Percentiles rank a stretch among this genome's conserved stretches.
Conservation (phyloP, 2,329 filamentous ascomycete genomes). For the Septoria petroselini region DNA sequence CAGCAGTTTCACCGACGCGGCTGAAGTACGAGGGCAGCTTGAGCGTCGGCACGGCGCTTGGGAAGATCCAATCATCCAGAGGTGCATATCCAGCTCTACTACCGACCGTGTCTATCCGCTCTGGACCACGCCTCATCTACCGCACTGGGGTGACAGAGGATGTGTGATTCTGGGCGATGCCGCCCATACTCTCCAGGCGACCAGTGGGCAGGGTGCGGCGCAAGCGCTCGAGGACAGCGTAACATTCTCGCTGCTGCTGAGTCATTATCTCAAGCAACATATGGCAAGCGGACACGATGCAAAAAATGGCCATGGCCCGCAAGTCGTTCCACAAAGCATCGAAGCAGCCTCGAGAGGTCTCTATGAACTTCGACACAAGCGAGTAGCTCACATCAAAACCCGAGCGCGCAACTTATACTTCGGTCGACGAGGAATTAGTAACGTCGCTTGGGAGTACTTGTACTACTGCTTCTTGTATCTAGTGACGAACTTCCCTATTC, state of each 20-base stretch:
- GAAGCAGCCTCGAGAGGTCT: slow-evolving; percentile 9
- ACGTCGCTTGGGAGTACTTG: slow-evolving; percentile 2
- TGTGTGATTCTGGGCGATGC: slow-evolving; percentile 57
- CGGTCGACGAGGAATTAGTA: neutral
- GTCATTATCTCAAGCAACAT: slow-evolving; percentile 19
- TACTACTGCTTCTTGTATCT: slow-evolving; percentile 10
- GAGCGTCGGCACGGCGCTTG: slow-evolving; percentile 45
- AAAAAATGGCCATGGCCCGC: neutral
- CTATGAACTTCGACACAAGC: slow-evolving; percentile 8
- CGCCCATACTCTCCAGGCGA: slow-evolving; percentile 55
- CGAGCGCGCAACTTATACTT: slow-evolving; percentile 11
- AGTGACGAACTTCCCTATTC: slow-evolving; percentile 3
- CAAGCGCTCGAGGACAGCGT: slow-evolving; percentile 57
- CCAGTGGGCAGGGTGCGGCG: slow-evolving; percentile 53
- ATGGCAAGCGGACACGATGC: neutral
- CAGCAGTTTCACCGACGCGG: neutral
- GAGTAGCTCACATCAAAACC: slow-evolving; percentile 4
- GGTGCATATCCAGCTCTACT: slow-evolving; percentile 38
- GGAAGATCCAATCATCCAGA: slow-evolving; percentile 43
- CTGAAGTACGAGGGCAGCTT: slow-evolving; percentile 39
- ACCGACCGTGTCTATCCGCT: slow-evolving; percentile 49
- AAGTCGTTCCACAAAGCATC: neutral
- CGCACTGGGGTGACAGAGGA: slow-evolving; percentile 47
- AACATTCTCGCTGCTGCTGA: slow-evolving; percentile 43
- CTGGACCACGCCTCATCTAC: slow-evolving; percentile 49